Base-by-base conservation (phyloP, 2,329 filamentous ascomycete species). In the Aphanocladium album region DNA sequence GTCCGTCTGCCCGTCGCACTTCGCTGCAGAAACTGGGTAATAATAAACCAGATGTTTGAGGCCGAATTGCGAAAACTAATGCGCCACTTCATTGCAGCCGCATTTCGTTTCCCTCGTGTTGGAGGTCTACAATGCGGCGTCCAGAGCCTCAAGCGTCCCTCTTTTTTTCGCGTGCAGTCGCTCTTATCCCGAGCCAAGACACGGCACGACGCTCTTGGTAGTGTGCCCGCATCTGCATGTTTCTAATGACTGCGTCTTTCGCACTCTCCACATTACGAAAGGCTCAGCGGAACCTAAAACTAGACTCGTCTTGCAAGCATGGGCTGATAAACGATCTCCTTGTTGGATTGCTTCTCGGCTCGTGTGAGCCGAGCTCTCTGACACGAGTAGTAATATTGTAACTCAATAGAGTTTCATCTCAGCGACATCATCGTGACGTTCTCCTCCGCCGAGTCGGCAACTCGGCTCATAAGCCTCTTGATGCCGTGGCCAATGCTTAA, bases 401-500 rank as follows among this genome's bases (percentile, higher is more conserved):
- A 51, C 14, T 5, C 12, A 33, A 45, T 49, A 41, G n/a, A 58
- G 35, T 51, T 53, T 46, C 47, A 52, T 33, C 37, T 45, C 37
- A 45, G 47, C 23, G 14, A 43, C 35, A 17, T n/a, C 11, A 21
- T 16, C 47, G n/a, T 17, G 16, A 35, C 23, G 4, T 17, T 25
- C 16, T 7, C n/a, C 14, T 21, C 52, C 53, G 21, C 16, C 33
- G 16, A 45, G 46, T 50, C 55, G 55, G 55, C 55, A 57, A 57
- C 30, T 57, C 55, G 55, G 46, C 55, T 23, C 55, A 19, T 19
- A 33, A 25, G 5, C 25, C 4, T 50, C 16, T 49, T 27, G 46
- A n/a, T 35, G 30, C 27, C 47, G n/a, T 59, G 56, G 47, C 56
- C 56, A 33, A 43, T 59, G 56, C 56, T 59, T 59, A 51, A 59